A percentile compares a stretch with the other conserved stretches of the same genome.
phyloP scores from a whole-genome alignment of 2,329 filamentous ascomycete species.

The Curvularia eragrostidis region DNA sequence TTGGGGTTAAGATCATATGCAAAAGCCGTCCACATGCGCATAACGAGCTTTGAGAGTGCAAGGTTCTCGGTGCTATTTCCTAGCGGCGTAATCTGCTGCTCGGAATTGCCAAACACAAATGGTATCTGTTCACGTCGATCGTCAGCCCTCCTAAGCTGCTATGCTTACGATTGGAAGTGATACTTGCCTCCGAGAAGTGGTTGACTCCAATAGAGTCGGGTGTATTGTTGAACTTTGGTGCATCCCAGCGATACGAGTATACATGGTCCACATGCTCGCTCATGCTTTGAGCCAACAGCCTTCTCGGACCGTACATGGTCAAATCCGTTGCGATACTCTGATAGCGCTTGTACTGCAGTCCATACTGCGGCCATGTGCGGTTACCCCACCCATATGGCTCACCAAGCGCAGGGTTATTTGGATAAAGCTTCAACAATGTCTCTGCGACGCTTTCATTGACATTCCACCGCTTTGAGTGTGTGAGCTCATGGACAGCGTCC shows the following conservation, averaged over 20 bases:
- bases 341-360: conserved; percentile 38
- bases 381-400: conserved; percentile 51
- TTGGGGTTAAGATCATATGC: conserved; percentile 40
- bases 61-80: conserved; percentile 33
- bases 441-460: conserved; percentile 29
- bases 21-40: conserved; percentile 43
- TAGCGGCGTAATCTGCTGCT: conserved; percentile 37
- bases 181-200: conserved; percentile 39
- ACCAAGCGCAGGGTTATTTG: conserved; percentile 52
- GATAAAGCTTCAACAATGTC: conserved; percentile 37
- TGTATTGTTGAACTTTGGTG: conserved; percentile 41
- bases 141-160: background rate
- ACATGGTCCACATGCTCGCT: conserved; percentile 29
- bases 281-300: conserved; percentile 34
- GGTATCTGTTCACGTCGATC: conserved; percentile 28
- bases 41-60: conserved; percentile 32
- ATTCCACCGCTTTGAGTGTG: conserved; percentile 45
- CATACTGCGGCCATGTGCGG: conserved; percentile 38
- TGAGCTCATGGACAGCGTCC: conserved; percentile 36
- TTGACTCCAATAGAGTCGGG: conserved; percentile 36
- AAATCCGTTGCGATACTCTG: conserved; percentile 40
- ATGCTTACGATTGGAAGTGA: no score
- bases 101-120: conserved; percentile 39
- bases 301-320: conserved; percentile 39
- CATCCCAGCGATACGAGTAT: conserved; percentile 43